phyloP scores from a whole-genome alignment of 2,329 filamentous ascomycete genomes.

The Pseudodiploospora longispora region DNA sequence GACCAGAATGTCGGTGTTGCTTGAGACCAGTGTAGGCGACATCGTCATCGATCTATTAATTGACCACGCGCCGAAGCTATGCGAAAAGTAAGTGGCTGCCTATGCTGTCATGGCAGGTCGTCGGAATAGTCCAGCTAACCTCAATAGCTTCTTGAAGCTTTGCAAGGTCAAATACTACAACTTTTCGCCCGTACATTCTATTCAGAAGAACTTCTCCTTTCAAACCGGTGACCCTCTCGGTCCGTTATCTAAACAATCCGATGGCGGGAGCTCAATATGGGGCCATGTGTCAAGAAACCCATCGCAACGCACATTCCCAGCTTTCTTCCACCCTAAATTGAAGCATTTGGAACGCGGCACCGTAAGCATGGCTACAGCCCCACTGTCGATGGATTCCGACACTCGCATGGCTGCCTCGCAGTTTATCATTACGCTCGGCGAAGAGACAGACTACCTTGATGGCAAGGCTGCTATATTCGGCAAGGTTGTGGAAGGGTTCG shows the following conservation, averaged over 20 bases:
- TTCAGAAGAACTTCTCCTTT: conserved; percentile 94
- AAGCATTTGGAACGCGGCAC: conserved; percentile 86
- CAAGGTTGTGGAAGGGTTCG: conserved; percentile 92
- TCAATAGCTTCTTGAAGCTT: conserved; percentile 83
- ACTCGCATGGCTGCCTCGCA: conserved; percentile 79
- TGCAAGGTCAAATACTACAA: conserved; percentile 99
- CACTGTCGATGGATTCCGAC: conserved; percentile 67
- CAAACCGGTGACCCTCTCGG: conserved; percentile 93
- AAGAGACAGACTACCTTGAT: conserved; percentile 83
- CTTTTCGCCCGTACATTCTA: conserved; percentile 82
- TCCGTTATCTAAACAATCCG: conserved; percentile 72
- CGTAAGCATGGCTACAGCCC: conserved; percentile 94
- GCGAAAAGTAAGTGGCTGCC: conserved; percentile 75
- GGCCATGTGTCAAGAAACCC: conserved; percentile 61
- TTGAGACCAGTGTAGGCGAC: conserved; percentile 89
- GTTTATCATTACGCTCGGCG: conserved; percentile 86
- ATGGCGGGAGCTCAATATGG: conserved; percentile 93
- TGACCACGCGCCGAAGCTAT: conserved; percentile 81
- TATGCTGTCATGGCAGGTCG: not conserved
- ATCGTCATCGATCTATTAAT: conserved; percentile 90
- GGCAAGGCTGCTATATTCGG: conserved; percentile 93
- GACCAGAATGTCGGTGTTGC: conserved; percentile 71
- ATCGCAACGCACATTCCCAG: conserved; percentile 67
- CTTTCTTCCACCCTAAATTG: conserved; percentile 77
- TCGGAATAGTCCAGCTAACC: not conserved